These are phyloP conservation scores for Sequoia sempervirens DNA, from an alignment of 75 land plant species.

Conservation along the genomic window DNA sequence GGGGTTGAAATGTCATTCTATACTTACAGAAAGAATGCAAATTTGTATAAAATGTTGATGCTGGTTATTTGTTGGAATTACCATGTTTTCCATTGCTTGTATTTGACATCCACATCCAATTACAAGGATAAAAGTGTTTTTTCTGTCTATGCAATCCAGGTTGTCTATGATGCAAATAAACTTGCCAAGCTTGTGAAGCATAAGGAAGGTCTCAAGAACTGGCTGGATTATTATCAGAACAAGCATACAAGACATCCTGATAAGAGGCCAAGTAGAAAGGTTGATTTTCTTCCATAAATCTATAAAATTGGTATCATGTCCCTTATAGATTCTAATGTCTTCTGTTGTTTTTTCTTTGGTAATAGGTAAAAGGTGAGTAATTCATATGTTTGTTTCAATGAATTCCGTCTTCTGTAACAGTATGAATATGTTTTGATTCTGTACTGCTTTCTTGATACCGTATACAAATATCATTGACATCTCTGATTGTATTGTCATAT, in stretches of 20 bases:
- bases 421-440: not conserved
- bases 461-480: not conserved
- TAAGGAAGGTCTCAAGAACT: conserved; percentile 28
- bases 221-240: conserved; percentile 39
- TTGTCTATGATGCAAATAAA: conserved; percentile 50
- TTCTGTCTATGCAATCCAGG: conserved; percentile 20
- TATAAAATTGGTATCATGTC: not conserved
- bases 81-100: not conserved
- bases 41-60: not conserved
- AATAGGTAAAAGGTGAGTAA: not conserved
- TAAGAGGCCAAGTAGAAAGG: conserved; percentile 41
- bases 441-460: not conserved
- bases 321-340: not conserved
- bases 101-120: not conserved
- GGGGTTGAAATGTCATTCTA: not conserved
- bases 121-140: not conserved
- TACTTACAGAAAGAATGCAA: not conserved
- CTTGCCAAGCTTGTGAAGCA: conserved; percentile 41
- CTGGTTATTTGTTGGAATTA: not conserved
- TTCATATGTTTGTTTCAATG: not conserved
- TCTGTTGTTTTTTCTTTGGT: not conserved
- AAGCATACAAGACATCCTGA: conserved; percentile 29
- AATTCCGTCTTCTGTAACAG: not conserved
- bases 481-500: not conserved
- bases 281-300: not conserved